phyloP scores from a whole-genome alignment of 2,329 filamentous ascomycete genomes.

The Huntiella moniliformis region DNA sequence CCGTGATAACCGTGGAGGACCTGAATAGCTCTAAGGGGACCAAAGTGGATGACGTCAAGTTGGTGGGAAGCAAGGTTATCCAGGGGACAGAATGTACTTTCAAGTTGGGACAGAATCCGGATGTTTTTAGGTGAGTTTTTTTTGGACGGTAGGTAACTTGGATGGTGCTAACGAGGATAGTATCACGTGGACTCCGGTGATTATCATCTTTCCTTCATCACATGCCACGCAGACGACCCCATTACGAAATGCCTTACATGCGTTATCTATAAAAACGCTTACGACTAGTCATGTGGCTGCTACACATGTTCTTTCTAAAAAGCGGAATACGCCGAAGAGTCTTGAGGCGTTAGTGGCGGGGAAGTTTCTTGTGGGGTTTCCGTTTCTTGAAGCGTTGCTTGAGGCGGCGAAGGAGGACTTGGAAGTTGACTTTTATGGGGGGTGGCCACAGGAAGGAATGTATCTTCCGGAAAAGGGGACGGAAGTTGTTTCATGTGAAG shows the following conservation, averaged over 20 bases:
- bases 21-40: slow-evolving; percentile 74
- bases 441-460: slow-evolving; percentile 58
- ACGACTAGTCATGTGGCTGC: slow-evolving; percentile 27
- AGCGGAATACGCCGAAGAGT: slow-evolving; percentile 74
- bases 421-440: slow-evolving; percentile 58
- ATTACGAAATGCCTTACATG: no score
- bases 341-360: slow-evolving; percentile 73
- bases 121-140: background rate
- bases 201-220: slow-evolving; percentile 59
- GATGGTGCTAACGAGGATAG: slow-evolving; percentile 21
- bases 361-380: slow-evolving; percentile 53
- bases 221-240: no score
- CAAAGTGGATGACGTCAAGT: slow-evolving; percentile 50
- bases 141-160: no score
- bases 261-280: no score
- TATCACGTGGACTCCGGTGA: slow-evolving; percentile 59
- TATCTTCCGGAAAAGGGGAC: slow-evolving; percentile 57
- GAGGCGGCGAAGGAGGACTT: slow-evolving; percentile 33
- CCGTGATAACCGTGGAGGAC: slow-evolving; percentile 57
- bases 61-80: slow-evolving; percentile 43
- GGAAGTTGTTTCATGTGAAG: slow-evolving; percentile 51
- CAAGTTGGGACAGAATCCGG: slow-evolving; percentile 35
- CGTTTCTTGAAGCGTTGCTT: slow-evolving; percentile 56
- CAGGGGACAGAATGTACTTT: slow-evolving; percentile 40
- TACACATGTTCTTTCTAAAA: slow-evolving; percentile 75